Percentiles rank a stretch among this genome's conserved stretches.
These are phyloP conservation scores for Sugiyamaella neomexicana DNA, from an alignment of 1,139 yeast species.

Conservation along the genomic window DNA sequence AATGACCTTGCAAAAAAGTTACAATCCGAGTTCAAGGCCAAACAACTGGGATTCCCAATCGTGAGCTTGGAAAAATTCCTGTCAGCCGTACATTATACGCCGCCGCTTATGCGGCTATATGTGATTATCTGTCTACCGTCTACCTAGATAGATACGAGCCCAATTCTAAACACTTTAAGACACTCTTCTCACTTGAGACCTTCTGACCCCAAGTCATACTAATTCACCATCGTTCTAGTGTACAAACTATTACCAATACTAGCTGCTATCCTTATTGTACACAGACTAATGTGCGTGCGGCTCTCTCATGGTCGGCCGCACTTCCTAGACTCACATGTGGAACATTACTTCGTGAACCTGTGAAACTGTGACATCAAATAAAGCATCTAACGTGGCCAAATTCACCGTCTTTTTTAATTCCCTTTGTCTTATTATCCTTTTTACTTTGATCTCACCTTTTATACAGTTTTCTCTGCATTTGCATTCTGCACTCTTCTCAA, in stretches of 20 bases:
- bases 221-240: too few relatives aligned
- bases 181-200: too few relatives aligned
- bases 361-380: background rate
- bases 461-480: background rate
- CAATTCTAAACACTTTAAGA: too few relatives aligned
- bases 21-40: background rate
- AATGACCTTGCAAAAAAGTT: conserved; percentile 2
- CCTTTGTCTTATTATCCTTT: background rate
- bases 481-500: too few relatives aligned
- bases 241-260: too few relatives aligned
- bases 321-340: background rate
- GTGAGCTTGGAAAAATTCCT: background rate
- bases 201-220: too few relatives aligned
- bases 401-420: background rate
- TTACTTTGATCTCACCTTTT: too few relatives aligned
- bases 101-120: background rate
- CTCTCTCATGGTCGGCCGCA: background rate
- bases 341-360: background rate
- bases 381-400: background rate
- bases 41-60: background rate
- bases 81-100: background rate
- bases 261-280: too few relatives aligned
- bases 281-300: background rate
- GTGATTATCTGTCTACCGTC: too few relatives aligned
- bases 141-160: too few relatives aligned